Evolutionary conservation across 73 alveolate genomes (phyloP).

Genomic region (Loxodes magnus): DNA sequence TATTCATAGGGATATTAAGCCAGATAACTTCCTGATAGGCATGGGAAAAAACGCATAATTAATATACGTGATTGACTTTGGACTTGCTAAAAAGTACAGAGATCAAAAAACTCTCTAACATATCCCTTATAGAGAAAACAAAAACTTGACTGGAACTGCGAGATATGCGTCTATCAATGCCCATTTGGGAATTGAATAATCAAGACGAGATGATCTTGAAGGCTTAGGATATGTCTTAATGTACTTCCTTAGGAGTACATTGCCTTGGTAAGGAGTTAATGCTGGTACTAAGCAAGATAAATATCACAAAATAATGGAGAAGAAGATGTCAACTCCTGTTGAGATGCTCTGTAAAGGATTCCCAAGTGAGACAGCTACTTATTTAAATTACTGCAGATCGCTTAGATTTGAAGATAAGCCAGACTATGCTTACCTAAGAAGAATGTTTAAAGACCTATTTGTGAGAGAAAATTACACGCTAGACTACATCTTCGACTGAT

Average conservation of each 20-base stretch:
- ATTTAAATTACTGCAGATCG: conserved; percentile 54
- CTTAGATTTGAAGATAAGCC: conserved; percentile 83
- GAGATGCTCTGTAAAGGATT: conserved; percentile 61
- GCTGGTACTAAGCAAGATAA: conserved; percentile 54
- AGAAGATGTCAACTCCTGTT: conserved; percentile 41
- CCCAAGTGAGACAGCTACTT: conserved; percentile 64
- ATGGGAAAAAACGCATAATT: conserved; percentile 51
- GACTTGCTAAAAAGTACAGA: conserved; percentile 62
- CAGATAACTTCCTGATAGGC: conserved; percentile 89
- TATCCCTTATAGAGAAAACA: conserved; percentile 26
- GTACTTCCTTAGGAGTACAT: conserved; percentile 53
- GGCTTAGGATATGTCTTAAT: conserved; percentile 47
- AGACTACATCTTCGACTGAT: conserved; percentile 13
- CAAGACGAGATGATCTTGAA: conserved; percentile 59
- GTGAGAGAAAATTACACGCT: not conserved
- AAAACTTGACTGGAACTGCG: conserved; percentile 67
- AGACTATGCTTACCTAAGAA: conserved; percentile 56
- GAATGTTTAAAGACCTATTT: conserved; percentile 31
- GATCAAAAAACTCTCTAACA: conserved; percentile 35
- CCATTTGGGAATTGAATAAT: conserved; percentile 56
- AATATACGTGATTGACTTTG: conserved; percentile 65
- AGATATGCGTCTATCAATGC: conserved; percentile 87
- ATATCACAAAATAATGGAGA: conserved; percentile 54
- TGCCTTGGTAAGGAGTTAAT: conserved; percentile 77
- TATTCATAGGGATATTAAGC: conserved; percentile 79